Percentiles rank a stretch among this genome's conserved stretches.
Conservation (phyloP, 2,329 filamentous ascomycete species). For the Sarocladium strictum region DNA sequence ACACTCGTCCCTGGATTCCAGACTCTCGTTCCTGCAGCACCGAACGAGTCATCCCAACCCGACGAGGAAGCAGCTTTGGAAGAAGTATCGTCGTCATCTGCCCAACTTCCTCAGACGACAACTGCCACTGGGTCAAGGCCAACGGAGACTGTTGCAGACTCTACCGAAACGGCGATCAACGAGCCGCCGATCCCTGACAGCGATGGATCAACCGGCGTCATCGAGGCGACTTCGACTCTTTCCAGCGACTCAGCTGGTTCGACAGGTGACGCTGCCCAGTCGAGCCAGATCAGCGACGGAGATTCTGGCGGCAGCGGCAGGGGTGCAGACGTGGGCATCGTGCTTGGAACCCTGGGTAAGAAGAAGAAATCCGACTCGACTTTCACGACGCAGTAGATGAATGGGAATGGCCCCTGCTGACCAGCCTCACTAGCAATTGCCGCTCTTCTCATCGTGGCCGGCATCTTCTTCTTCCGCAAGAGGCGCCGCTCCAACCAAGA, state of each 20-base stretch:
- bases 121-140: neutral
- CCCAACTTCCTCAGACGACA: neutral
- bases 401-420: too few relatives aligned
- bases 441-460: neutral
- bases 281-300: neutral
- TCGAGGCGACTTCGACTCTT: neutral
- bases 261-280: neutral
- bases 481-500: slow-evolving; percentile 8
- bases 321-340: slow-evolving; percentile 8
- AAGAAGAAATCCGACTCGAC: too few relatives aligned
- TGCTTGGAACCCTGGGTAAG: slow-evolving; percentile 9
- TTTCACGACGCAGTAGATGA: too few relatives aligned
- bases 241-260: neutral
- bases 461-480: slow-evolving; percentile 15
- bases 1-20: slow-evolving; percentile 4
- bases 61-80: neutral
- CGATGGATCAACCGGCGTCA: neutral
- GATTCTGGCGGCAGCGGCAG: neutral
- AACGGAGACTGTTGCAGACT: neutral
- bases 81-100: neutral
- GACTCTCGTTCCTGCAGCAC: neutral
- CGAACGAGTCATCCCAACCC: neutral
- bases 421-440: slow-evolving; percentile 10
- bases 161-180: neutral
- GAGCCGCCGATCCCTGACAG: slow-evolving; percentile 2